These are phyloP conservation scores for Glycyrrhiza uralensis DNA, from an alignment of 306 rosid genomes.

Conservation along the genomic window DNA sequence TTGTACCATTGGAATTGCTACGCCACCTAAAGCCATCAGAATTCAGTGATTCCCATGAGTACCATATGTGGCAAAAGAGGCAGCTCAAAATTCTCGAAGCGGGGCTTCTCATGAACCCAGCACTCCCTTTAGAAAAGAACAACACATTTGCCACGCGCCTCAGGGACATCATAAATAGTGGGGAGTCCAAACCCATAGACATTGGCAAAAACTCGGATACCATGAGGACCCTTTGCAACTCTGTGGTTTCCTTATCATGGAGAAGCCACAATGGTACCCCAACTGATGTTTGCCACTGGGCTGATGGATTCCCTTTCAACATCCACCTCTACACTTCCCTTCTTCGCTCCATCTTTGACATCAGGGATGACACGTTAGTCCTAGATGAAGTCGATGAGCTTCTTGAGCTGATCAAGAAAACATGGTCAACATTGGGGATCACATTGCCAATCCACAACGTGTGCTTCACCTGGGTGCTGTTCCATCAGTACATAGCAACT, in stretches of 20 bases:
- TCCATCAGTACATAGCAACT: constrained; percentile 62
- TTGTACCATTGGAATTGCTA: constrained; percentile 75
- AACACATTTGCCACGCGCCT: constrained; percentile 70
- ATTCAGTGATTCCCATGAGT: constrained; percentile 71
- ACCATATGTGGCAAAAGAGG: constrained; percentile 85
- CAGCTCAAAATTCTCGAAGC: constrained; percentile 78
- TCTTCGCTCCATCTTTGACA: constrained; percentile 69
- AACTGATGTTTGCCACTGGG: constrained; percentile 91
- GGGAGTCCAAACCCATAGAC: constrained; percentile 56
- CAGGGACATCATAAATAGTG: constrained; percentile 42
- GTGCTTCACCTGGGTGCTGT: constrained; percentile 87
- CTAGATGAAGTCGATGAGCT: constrained; percentile 92
- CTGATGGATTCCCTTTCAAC: constrained; percentile 87
- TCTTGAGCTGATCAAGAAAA: constrained; percentile 78
- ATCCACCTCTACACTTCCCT: constrained; percentile 63
- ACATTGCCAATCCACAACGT: constrained; percentile 63
- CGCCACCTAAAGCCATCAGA: constrained; percentile 85
- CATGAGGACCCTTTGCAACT: constrained; percentile 73
- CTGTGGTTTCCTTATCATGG: constrained; percentile 78
- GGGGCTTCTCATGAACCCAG: constrained; percentile 74
- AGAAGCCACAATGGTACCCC: constrained; percentile 59
- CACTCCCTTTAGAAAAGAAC: constrained; percentile 50
- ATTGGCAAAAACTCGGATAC: constrained; percentile 81
- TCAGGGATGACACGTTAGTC: constrained; percentile 71
- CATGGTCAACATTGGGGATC: constrained; percentile 78